A percentile compares a stretch with the other conserved stretches of the same genome.
phyloP scores from a whole-genome alignment of 2,329 filamentous ascomycete species.

The Trichoderma citrinoviride region DNA sequence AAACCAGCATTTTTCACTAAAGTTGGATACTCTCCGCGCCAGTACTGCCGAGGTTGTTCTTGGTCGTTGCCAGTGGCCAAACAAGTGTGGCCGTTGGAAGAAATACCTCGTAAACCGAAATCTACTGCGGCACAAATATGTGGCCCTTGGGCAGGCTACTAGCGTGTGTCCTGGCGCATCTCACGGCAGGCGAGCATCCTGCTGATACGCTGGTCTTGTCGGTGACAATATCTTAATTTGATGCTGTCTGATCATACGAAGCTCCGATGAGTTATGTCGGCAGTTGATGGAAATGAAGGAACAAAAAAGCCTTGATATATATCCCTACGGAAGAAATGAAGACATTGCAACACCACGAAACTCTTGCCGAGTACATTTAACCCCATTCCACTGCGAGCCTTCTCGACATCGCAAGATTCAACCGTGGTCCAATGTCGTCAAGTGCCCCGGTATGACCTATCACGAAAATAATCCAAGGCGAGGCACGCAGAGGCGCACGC shows the following conservation, averaged over 20 bases:
- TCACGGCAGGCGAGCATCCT: not conserved
- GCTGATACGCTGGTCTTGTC: not conserved
- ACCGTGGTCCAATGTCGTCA: not conserved
- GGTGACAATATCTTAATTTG: not conserved
- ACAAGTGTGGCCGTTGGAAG: not conserved
- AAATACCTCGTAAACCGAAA: not conserved
- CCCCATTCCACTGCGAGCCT: conserved; percentile 37
- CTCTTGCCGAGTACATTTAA: conserved; percentile 62
- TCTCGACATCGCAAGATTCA: not conserved
- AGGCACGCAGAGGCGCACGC: conserved; percentile 12
- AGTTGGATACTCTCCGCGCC: not conserved
- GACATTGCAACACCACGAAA: not conserved
- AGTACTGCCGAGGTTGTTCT: not conserved
- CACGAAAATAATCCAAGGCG: conserved; percentile 43
- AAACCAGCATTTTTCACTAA: not conserved
- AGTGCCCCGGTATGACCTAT: not conserved
- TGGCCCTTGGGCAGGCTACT: not conserved
- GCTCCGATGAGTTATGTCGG: no score
- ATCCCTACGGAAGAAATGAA: not conserved
- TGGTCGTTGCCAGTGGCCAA: not conserved
- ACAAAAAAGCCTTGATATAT: not conserved
- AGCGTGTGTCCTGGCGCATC: no score
- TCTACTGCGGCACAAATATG: not conserved
- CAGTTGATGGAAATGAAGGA: not conserved
- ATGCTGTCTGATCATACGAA: not conserved